Evolutionary conservation across 805 yeast species (phyloP), one percentile per base, ranked within the genome.

Genomic region (Metschnikowia lochheadii): DNA sequence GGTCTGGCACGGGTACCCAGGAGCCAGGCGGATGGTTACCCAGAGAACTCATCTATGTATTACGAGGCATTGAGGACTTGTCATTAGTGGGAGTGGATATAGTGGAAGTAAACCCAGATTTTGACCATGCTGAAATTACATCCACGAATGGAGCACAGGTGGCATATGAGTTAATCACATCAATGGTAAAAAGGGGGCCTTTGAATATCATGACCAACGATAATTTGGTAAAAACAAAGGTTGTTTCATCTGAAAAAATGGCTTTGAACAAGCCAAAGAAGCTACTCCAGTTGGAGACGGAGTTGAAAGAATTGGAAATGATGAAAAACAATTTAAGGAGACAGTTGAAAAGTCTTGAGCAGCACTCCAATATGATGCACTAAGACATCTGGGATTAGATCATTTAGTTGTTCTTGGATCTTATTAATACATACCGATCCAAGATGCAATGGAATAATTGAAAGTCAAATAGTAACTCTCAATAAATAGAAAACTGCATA

Each of bases 111-210:
- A 75, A 83, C 32, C 89, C 89, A 5, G 77, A 81, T 11, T 84
- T 69, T 61, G 89, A 84, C 63, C 75, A 72, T 51, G 82, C 85
- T 0, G 89, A 84, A 59, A 72, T 83, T 35, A 84, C 89, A 0
- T 75, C 85, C 17, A 75, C 85, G 11, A 85, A 84, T 55, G 89
- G 85, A 3, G 85, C 89, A 0, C 89, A 84, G 65, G 78, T 83
- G 32, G 87, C 83, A 0, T 86, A 69, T 66, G 95, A 87, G 64
- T 59, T 87, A 38, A 65, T 87, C 48, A 85, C 94, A 13, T 79
- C 81, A 52, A 87, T 87, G 89, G 90, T 86, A 14, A 80, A 83
- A 62, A 81, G 76, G 57, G 84, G 81, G 2, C 60, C 60, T 2
- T 44, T 61, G 14, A 62, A 48, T 20, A 53, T 60, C 35, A 48